phyloP scores from a whole-genome alignment of 306 rosid species.

The Canavalia gladiata region DNA sequence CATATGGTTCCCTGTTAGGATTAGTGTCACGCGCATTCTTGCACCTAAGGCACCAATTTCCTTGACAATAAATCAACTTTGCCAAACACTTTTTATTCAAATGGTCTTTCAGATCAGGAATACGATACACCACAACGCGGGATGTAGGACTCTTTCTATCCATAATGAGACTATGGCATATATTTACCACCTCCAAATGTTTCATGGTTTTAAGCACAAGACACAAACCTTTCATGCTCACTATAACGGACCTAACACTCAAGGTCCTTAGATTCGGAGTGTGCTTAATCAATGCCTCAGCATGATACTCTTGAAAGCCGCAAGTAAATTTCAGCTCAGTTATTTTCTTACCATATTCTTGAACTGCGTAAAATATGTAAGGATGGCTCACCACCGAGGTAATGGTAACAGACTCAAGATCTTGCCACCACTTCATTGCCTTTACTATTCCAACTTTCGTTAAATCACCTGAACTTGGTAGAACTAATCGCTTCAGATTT shows the following conservation, averaged over 20 bases:
- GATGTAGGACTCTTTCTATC: not conserved
- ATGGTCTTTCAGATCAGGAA: not conserved
- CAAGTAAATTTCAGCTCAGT: constrained; percentile 28
- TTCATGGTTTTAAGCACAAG: not conserved
- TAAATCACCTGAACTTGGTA: not conserved
- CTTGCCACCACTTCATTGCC: constrained; percentile 44
- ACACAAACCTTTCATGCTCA: constrained; percentile 37
- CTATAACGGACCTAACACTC: constrained; percentile 24
- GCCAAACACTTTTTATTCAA: not conserved
- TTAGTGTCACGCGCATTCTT: not conserved
- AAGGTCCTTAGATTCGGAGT: constrained; percentile 29
- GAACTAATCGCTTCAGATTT: constrained; percentile 47
- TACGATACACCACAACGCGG: not conserved
- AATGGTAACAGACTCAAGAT: constrained; percentile 51
- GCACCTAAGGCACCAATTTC: constrained; percentile 12
- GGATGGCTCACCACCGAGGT: not conserved
- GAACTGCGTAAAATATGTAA: not conserved
- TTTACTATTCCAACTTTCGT: not conserved
- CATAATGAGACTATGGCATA: constrained; percentile 34
- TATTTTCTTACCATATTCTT: constrained; percentile 17
- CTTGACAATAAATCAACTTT: not conserved
- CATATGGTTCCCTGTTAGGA: too few species aligned
- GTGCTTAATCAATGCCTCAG: not conserved
- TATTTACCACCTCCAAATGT: constrained; percentile 44
- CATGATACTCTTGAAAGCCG: constrained; percentile 1